A percentile compares a stretch with the other conserved stretches of the same genome.
Conservation (phyloP, 73 alveolate genomes). For the Paramecium biaurelia region DNA sequence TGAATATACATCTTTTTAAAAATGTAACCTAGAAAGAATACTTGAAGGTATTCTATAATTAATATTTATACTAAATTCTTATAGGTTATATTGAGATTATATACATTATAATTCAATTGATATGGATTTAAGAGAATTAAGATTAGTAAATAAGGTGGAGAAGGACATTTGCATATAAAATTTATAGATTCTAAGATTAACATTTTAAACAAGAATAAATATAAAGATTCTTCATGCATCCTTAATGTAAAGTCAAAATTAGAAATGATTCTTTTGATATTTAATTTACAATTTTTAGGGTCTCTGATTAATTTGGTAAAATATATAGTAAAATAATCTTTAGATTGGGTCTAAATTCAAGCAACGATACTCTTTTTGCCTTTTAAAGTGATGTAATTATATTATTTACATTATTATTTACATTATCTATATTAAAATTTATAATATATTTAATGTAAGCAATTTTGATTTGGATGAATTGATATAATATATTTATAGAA, state of each 20-base stretch:
- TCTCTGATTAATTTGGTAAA: background rate
- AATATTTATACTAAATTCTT: background rate
- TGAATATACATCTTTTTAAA: background rate
- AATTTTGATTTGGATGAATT: background rate
- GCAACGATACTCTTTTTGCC: background rate
- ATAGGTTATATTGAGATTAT: background rate
- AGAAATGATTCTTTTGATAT: no score
- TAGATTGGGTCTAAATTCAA: background rate
- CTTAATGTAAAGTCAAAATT: background rate
- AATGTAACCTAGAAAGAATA: background rate
- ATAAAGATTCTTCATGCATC: background rate
- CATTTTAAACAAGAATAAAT: background rate
- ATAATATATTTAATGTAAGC: background rate
- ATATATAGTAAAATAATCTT: background rate
- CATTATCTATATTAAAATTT: background rate
- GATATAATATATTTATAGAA: background rate
- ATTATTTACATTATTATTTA: background rate
- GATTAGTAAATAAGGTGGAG: no score
- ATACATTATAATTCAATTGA: no score
- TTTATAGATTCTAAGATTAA: background rate
- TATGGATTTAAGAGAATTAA: no score
- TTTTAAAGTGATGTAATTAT: background rate
- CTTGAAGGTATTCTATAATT: background rate
- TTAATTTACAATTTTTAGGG: background rate
- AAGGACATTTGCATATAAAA: background rate